phyloP scores from a whole-genome alignment of 2,329 filamentous ascomycete species.

The Cladophialophora psammophila region DNA sequence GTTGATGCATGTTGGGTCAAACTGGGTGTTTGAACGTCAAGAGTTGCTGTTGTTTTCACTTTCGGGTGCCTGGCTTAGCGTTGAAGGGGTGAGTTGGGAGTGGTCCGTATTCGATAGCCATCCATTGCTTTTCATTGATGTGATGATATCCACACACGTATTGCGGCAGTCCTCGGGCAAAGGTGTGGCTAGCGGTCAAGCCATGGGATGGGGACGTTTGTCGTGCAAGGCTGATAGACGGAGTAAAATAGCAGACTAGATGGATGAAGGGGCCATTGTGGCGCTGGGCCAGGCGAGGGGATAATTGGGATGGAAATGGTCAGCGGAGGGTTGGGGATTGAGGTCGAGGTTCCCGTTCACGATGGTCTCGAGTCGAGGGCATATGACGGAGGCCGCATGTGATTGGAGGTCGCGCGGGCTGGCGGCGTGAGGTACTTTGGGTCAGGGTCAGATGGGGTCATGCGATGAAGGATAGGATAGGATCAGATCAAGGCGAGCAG shows the following conservation, averaged over 20 bases:
- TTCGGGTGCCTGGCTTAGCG: slow-evolving; percentile 33
- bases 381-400: slow-evolving; percentile 40
- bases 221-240: slow-evolving; percentile 11
- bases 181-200: slow-evolving; percentile 26
- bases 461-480: slow-evolving; percentile 10
- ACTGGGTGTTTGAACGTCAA: slow-evolving; percentile 4
- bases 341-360: slow-evolving; percentile 24
- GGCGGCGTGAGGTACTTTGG: slow-evolving; percentile 14
- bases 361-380: slow-evolving; percentile 34
- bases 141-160: slow-evolving; percentile 22
- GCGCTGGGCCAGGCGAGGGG: slow-evolving; percentile 13
- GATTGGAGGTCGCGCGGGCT: slow-evolving; percentile 27
- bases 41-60: slow-evolving; percentile 20
- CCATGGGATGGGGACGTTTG: slow-evolving; percentile 11
- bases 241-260: slow-evolving; percentile 18
- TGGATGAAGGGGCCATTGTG: slow-evolving; percentile 34
- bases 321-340: slow-evolving; percentile 30
- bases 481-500: not conserved
- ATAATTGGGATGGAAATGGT: slow-evolving; percentile 19
- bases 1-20: slow-evolving; percentile 78
- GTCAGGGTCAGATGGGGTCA: slow-evolving; percentile 8
- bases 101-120: slow-evolving; percentile 35
- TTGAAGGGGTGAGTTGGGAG: slow-evolving; percentile 29
- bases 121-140: slow-evolving; percentile 36
- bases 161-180: slow-evolving; percentile 2